Conservation (phyloP, 2,329 filamentous ascomycete genomes). For the Nigrospora osmanthi region DNA sequence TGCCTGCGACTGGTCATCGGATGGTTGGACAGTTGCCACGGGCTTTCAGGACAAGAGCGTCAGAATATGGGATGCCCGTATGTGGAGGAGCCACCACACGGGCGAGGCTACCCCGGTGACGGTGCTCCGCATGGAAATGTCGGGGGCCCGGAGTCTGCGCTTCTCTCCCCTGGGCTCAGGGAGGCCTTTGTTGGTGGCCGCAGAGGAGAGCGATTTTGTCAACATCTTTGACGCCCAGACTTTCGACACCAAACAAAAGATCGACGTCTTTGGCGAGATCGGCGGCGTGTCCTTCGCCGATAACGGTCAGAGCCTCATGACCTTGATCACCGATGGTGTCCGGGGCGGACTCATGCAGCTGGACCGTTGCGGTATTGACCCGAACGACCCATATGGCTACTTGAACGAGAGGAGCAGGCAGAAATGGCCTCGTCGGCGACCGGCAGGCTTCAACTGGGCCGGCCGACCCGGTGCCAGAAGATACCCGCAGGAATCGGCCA, state of each 20-base stretch:
- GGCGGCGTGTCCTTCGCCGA: slow-evolving; percentile 61
- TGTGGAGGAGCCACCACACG: slow-evolving; percentile 46
- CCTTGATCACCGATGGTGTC: slow-evolving; percentile 57
- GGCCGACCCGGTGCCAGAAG: slow-evolving; percentile 7
- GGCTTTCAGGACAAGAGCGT: slow-evolving; percentile 68
- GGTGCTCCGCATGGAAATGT: slow-evolving; percentile 56
- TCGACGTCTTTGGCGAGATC: slow-evolving; percentile 71
- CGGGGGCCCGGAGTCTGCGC: slow-evolving; percentile 58
- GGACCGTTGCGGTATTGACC: slow-evolving; percentile 36
- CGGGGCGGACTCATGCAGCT: slow-evolving; percentile 62
- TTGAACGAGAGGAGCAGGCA: neutral
- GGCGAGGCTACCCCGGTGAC: slow-evolving; percentile 39
- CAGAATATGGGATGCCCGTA: slow-evolving; percentile 69
- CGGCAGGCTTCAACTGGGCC: slow-evolving; percentile 18
- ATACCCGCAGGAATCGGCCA: slow-evolving; percentile 15
- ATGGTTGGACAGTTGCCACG: slow-evolving; percentile 69
- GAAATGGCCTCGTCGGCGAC: slow-evolving; percentile 6
- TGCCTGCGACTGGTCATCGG: slow-evolving; percentile 71
- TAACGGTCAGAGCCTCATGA: slow-evolving; percentile 58
- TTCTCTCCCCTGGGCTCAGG: slow-evolving; percentile 68
- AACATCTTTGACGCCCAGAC: slow-evolving; percentile 62
- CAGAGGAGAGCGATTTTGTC: slow-evolving; percentile 69
- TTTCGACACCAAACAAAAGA: slow-evolving; percentile 57
- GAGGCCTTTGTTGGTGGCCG: slow-evolving; percentile 58
- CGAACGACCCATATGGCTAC: slow-evolving; percentile 20